Evolutionary conservation across 768 basidiomycete genomes (phyloP).

Genomic region (Termitomyces sp.): DNA sequence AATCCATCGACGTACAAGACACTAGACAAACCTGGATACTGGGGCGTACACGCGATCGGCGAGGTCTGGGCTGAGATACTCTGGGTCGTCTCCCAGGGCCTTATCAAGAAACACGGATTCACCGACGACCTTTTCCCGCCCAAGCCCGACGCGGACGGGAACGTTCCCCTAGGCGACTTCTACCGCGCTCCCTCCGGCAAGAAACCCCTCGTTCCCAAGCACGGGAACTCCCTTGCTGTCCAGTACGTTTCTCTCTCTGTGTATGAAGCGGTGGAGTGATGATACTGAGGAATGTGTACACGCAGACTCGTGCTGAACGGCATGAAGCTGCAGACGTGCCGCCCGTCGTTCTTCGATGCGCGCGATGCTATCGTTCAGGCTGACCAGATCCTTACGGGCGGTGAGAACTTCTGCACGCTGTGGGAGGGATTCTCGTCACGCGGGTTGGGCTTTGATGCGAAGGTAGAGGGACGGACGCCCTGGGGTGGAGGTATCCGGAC

Average conservation of each 20-base stretch:
- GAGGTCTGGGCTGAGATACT: slow-evolving; percentile 96
- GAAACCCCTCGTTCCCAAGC: slow-evolving; percentile 75
- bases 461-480: slow-evolving; percentile 72
- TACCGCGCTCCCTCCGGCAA: slow-evolving; percentile 54
- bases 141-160: slow-evolving; percentile 58
- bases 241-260: slow-evolving; percentile 43
- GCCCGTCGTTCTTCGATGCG: slow-evolving; percentile 87
- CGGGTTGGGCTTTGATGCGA: slow-evolving; percentile 80
- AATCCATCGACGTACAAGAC: slow-evolving; percentile 96
- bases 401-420: slow-evolving; percentile 87
- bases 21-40: slow-evolving; percentile 91
- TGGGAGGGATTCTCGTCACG: slow-evolving; percentile 84
- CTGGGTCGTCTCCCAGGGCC: slow-evolving; percentile 71
- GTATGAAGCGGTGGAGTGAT: no score
- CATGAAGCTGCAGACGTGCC: slow-evolving; percentile 95
- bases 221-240: slow-evolving; percentile 84
- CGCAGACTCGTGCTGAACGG: slow-evolving; percentile 75
- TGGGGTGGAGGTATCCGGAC: slow-evolving; percentile 91
- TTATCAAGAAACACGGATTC: slow-evolving; percentile 85
- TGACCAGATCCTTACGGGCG: slow-evolving; percentile 85
- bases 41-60: slow-evolving; percentile 89
- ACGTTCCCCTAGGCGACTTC: slow-evolving; percentile 69
- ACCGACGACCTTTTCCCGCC: slow-evolving; percentile 82
- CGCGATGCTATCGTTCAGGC: slow-evolving; percentile 90
- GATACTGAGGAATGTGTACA: no score